Percentiles rank a stretch among this genome's conserved stretches.
Evolutionary conservation across 495 filamentous ascomycete species (phyloP).

Genomic region (Apiosordaria backusii): DNA sequence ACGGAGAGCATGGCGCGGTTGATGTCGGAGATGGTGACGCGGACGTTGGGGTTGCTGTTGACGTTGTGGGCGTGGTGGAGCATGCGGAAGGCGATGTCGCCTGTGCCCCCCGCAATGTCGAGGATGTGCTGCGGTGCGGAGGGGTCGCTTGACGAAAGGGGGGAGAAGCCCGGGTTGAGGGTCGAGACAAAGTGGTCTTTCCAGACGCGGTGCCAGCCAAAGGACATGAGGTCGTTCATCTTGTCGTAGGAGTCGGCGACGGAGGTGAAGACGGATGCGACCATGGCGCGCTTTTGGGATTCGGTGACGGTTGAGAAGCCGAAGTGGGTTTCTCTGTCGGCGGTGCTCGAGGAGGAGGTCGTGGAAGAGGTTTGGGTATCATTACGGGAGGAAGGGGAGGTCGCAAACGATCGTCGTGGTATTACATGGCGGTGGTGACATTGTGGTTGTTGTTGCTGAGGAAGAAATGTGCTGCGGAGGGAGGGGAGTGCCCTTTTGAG

Average conservation of each 20-base stretch:
- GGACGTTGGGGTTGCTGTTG: constrained; percentile 72
- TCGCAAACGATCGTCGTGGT: constrained; percentile 21
- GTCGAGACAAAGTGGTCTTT: constrained; percentile 96
- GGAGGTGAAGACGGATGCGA: constrained; percentile 89
- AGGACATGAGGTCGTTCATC: constrained; percentile 99
- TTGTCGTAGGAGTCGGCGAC: constrained; percentile 87
- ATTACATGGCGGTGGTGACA: not conserved
- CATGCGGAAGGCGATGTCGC: constrained; percentile 96
- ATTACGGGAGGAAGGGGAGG: constrained; percentile 15
- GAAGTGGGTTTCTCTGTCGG: constrained; percentile 73
- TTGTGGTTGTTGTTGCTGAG: constrained; percentile 10
- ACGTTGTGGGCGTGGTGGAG: constrained; percentile 82
- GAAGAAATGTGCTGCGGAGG: constrained; percentile 11
- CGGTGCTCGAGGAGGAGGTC: constrained; percentile 12
- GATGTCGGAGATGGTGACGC: constrained; percentile 90
- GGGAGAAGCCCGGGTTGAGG: constrained; percentile 76
- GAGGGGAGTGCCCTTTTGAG: constrained; percentile 27
- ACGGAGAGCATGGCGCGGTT: constrained; percentile 92
- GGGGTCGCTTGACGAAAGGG: constrained; percentile 39
- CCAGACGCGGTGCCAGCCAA: constrained; percentile 95
- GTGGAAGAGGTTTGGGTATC: constrained; percentile 21
- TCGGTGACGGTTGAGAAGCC: constrained; percentile 87
- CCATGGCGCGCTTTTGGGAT: constrained; percentile 64
- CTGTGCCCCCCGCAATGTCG: constrained; percentile 95
- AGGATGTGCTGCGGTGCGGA: constrained; percentile 66